Base-by-base conservation (phyloP, 1,284 basidiomycete species). In the Grifola frondosa region DNA sequence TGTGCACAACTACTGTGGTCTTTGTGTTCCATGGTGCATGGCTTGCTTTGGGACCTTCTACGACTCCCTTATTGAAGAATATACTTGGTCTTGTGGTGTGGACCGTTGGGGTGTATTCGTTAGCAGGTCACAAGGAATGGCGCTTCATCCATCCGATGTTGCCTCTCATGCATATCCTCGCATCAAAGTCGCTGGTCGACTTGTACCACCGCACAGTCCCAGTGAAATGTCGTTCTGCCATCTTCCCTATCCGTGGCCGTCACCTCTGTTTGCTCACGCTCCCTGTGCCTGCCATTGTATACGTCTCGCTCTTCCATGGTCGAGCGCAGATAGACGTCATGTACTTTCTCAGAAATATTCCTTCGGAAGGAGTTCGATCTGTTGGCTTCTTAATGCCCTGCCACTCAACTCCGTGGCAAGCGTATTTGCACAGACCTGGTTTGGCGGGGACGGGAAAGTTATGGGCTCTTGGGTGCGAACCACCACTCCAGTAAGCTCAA, bases 391-490 rank as follows among this genome's bases (percentile, higher is more conserved):
- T 98, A 15, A 96, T 94, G 90, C 97, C 97, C 3, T 99, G 97
- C 55, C 97, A 99, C 68, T 97, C 93, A n/a, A 93, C 89, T 0
- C 96, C 96, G 3, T 96, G 93, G 75, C 88, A 93, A 58, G 85
- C 92, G 5, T 88, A 94, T 64, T 65, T 99, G 16, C 96, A 99
- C 60, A 71, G 80, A 23, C 66, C 73, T 11, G 73, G 83, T 29
- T 70, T 86, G 9, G 73, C 75, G 10, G 56, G 68, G 21, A 64
- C 60, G 2, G 78, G 76, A 17, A 63, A 66, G 41, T 64, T 87
- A 50, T 97, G 94, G 92, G 81, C 88, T 32, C 60, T 97, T 21
- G 88, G 89, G 4, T 98, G 95, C 58, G 94, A 97, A 58, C 95
- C 95, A 2, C 94, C 94, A 0, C 63, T 94, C 2, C 65, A 74